Evolutionary conservation across 202 grass and related monocot species (phyloP), one percentile per base, ranked within the genome.

Genomic region (Digitaria exilis): DNA sequence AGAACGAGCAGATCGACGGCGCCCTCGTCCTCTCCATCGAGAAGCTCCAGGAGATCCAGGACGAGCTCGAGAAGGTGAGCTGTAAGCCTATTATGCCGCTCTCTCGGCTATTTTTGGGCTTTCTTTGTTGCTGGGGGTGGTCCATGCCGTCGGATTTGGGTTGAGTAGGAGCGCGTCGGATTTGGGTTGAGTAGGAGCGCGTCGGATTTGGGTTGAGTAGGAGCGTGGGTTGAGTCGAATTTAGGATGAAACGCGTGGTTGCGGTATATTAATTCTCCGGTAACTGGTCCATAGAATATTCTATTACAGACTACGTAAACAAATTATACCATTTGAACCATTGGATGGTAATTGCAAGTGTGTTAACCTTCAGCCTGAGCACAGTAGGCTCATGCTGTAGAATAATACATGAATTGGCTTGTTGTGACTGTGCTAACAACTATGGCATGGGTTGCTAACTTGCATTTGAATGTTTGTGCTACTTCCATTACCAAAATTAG

Each of bases 41-140:
- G 83, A 94, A 88, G 87, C 96, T 98, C 42, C 96, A 96, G 87
- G 91, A 94, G 83, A 90, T 96, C 73, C 96, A 98, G 80, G 88
- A 96, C 68, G 93, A 98, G 78, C 96, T 98, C 74, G 87, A 94
- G 90, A 89, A 88, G 81, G 96, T 96, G 57, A 84, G 54, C 56
- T 32, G 12, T 75, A 1, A 58, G 46, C 54, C 82, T 42, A 28
- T 67, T 52, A 0, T 67, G 24, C 43, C 52, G 45, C 24, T 21
- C 5, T 42, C n/a, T 10, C 7, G 0, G 34, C 79, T 32, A 22
- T 59, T 76, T 35, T 45, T n/a, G 50, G n/a, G 49, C 45, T 80
- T 13, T 16, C 60, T 35, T 30, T 84, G 15, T 2, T 59, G 43
- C 28, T 31, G 28, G 9, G 65, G 30, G 3, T 21, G 60, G 22